Conservation (phyloP, 2,329 filamentous ascomycete species). For the Teratosphaeria nubilosa region DNA sequence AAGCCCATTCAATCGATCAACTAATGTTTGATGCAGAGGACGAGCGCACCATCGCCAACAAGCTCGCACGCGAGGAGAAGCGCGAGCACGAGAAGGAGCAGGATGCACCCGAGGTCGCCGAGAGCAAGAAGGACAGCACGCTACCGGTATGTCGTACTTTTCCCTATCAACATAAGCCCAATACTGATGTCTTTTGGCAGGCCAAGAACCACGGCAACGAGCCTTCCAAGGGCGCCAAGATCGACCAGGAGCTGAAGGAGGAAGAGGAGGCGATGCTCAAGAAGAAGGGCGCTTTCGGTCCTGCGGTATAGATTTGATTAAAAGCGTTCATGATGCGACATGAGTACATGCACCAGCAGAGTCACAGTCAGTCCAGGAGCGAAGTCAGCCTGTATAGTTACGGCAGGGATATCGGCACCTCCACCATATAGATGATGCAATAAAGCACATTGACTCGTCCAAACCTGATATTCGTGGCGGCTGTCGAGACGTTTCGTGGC, state of each 20-base stretch:
- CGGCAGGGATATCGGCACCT: neutral
- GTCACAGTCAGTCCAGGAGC: neutral
- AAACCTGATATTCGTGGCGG: too few species aligned
- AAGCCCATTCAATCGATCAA: neutral
- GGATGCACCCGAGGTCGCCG: conserved; percentile 26
- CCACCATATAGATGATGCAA: neutral
- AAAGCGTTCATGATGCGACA: neutral
- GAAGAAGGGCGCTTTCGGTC: conserved; percentile 44
- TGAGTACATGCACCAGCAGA: neutral
- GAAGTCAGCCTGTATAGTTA: neutral
- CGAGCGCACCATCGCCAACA: conserved; percentile 61
- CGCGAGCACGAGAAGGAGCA: conserved; percentile 37
- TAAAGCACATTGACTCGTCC: neutral
- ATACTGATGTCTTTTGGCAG: conserved; percentile 19
- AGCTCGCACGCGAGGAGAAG: conserved; percentile 53
- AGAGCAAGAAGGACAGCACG: conserved; percentile 50
- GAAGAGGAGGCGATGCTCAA: conserved; percentile 57
- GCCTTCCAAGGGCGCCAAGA: conserved; percentile 60
- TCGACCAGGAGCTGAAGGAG: conserved; percentile 57
- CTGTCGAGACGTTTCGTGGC: too few species aligned
- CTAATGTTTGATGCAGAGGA: conserved; percentile 44
- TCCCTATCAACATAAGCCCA: neutral
- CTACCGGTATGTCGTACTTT: conserved; percentile 30
- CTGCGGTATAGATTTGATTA: neutral
- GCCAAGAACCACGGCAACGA: conserved; percentile 62